Conservation (phyloP, 352 stramenopile genomes). For the Phytophthora syringae region DNA sequence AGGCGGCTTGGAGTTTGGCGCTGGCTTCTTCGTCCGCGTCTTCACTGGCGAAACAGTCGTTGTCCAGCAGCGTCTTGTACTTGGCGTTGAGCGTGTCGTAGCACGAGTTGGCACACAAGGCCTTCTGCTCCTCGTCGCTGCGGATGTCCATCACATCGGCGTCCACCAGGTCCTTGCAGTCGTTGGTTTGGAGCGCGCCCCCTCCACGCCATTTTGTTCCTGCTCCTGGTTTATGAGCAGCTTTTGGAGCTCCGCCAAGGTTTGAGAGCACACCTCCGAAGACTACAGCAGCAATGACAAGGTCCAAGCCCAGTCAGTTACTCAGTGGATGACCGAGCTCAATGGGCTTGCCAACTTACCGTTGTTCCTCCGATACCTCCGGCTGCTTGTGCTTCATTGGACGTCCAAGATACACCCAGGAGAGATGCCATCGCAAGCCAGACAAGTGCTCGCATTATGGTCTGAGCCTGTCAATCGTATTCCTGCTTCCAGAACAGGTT, state of each 20-base stretch:
- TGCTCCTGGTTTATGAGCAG: constrained; percentile 68
- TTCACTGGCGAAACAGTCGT: constrained; percentile 65
- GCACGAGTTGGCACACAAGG: constrained; percentile 70
- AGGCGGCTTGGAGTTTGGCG: constrained; percentile 55
- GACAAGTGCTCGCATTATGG: constrained; percentile 12
- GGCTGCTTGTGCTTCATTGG: background rate
- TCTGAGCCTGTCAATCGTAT: constrained; percentile 26
- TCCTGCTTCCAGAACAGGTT: too few species aligned
- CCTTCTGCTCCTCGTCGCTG: constrained; percentile 62
- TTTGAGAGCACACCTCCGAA: constrained; percentile 48
- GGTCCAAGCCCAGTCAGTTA: background rate
- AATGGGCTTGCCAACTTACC: constrained; percentile 1
- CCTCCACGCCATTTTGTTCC: constrained; percentile 68
- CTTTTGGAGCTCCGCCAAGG: constrained; percentile 50
- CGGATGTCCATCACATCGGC: constrained; percentile 62
- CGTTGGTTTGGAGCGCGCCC: constrained; percentile 50
- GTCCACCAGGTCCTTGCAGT: constrained; percentile 66
- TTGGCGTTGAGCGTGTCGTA: constrained; percentile 60
- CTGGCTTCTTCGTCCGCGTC: constrained; percentile 67
- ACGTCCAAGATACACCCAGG: background rate
- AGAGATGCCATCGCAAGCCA: background rate
- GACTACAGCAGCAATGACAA: constrained; percentile 1
- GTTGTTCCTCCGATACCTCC: constrained; percentile 15
- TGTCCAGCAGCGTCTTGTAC: constrained; percentile 70
- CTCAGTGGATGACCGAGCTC: background rate